Conservation (phyloP, 2,329 filamentous ascomycete genomes). For the Penicillium sp. region DNA sequence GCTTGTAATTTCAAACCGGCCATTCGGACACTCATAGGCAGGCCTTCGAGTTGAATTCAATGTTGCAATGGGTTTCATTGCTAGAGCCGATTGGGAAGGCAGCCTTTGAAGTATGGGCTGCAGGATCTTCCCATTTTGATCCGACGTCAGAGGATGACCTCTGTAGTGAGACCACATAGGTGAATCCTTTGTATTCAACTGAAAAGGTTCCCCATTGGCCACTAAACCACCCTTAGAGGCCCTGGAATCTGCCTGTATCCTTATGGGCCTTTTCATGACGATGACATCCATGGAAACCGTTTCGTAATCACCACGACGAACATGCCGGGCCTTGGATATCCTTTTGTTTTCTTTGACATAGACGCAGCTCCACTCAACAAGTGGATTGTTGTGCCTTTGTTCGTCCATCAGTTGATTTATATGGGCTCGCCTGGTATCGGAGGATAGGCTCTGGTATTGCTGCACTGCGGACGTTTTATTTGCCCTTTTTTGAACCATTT, state of each 20-base stretch:
- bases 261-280: slow-evolving; percentile 29
- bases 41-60: not conserved
- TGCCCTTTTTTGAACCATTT: slow-evolving; percentile 30
- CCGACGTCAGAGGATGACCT: not conserved
- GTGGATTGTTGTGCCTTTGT: slow-evolving; percentile 27
- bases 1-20: not conserved
- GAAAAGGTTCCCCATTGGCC: not conserved
- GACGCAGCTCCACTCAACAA: slow-evolving; percentile 39
- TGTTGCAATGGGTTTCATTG: too few species aligned
- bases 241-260: slow-evolving; percentile 14
- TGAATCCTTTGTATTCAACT: not conserved
- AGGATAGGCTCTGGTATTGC: slow-evolving; percentile 30
- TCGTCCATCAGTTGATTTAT: slow-evolving; percentile 37
- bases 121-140: not conserved
- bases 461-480: slow-evolving; percentile 27
- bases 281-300: slow-evolving; percentile 36
- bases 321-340: slow-evolving; percentile 26
- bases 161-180: not conserved
- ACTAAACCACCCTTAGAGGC: slow-evolving; percentile 16
- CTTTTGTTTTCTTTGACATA: slow-evolving; percentile 35
- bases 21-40: not conserved
- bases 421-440: slow-evolving; percentile 29
- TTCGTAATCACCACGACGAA: slow-evolving; percentile 28
- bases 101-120: not conserved
- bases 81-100: not conserved